Evolutionary conservation across 2,329 filamentous ascomycete genomes (phyloP).

Genomic region (Apiospora aurea): DNA sequence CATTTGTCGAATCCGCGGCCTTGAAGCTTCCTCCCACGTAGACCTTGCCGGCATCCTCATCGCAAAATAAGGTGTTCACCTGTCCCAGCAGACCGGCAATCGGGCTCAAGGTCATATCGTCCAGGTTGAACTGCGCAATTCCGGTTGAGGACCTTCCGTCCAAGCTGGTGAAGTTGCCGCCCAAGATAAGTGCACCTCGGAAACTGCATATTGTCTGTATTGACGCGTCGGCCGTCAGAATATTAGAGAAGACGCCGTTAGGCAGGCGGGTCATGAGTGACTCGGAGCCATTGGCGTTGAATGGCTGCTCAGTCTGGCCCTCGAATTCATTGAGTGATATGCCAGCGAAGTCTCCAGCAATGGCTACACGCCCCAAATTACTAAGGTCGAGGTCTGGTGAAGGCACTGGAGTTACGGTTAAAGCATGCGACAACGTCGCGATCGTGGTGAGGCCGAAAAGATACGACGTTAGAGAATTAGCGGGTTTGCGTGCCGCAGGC

Average conservation of each 20-base stretch:
- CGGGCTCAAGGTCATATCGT: conserved; percentile 73
- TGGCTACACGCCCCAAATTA: conserved; percentile 79
- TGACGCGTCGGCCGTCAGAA: conserved; percentile 80
- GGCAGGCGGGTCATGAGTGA: conserved; percentile 83
- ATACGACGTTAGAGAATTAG: conserved; percentile 35
- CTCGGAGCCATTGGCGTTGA: conserved; percentile 78
- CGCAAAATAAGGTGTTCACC: conserved; percentile 84
- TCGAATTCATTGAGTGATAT: conserved; percentile 89
- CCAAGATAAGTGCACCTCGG: conserved; percentile 75
- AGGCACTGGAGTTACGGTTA: conserved; percentile 68
- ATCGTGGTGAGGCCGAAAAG: conserved; percentile 51
- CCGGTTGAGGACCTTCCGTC: conserved; percentile 77
- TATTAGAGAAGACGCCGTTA: conserved; percentile 79
- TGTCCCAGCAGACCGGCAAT: conserved; percentile 82
- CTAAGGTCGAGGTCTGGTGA: conserved; percentile 79
- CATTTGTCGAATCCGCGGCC: conserved; percentile 84
- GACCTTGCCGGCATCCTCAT: conserved; percentile 76
- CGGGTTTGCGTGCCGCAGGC: conserved; percentile 47
- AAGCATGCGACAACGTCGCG: conserved; percentile 54
- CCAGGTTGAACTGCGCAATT: conserved; percentile 81
- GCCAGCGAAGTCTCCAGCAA: conserved; percentile 89
- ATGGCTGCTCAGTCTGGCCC: conserved; percentile 75
- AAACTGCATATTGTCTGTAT: conserved; percentile 91
- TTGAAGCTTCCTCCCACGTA: conserved; percentile 91
- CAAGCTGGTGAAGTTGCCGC: conserved; percentile 94